phyloP scores from a whole-genome alignment of 1,139 yeast species.

The Candida sojae region DNA sequence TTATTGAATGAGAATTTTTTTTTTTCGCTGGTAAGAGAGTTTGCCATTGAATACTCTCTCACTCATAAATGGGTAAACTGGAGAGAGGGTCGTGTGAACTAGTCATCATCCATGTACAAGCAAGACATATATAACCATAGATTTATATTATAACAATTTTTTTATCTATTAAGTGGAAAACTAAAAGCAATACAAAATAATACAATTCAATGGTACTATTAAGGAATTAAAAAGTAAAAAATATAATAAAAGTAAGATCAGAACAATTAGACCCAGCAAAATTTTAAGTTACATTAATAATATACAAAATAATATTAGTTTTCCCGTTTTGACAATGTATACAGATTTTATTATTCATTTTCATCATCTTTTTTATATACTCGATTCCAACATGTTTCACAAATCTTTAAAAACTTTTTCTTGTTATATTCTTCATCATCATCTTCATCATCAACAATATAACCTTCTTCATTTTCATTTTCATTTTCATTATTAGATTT shows the following conservation, averaged over 20 bases:
- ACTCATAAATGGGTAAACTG: too few species aligned
- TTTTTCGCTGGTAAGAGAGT: not conserved
- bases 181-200: not conserved
- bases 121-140: too few species aligned
- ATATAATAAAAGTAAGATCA: not conserved
- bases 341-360: not conserved
- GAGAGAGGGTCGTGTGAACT: too few species aligned
- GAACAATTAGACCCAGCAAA: too few species aligned
- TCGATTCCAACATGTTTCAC: constrained; percentile 60
- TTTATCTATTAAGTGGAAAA: not conserved
- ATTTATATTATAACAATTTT: too few species aligned
- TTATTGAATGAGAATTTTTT: not conserved
- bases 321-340: too few species aligned
- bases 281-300: too few species aligned
- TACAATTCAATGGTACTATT: not conserved
- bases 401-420: constrained; percentile 47
- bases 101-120: too few species aligned
- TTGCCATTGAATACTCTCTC: too few species aligned
- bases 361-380: constrained; percentile 3
- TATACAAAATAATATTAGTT: too few species aligned
- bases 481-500: constrained; percentile 5
- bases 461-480: constrained; percentile 1
- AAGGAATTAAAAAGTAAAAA: not conserved
- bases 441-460: not conserved
- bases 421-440: constrained; percentile 2